These are phyloP conservation scores for Peronospora farinosa DNA, from an alignment of 352 stramenopile genomes.

Conservation along the genomic window DNA sequence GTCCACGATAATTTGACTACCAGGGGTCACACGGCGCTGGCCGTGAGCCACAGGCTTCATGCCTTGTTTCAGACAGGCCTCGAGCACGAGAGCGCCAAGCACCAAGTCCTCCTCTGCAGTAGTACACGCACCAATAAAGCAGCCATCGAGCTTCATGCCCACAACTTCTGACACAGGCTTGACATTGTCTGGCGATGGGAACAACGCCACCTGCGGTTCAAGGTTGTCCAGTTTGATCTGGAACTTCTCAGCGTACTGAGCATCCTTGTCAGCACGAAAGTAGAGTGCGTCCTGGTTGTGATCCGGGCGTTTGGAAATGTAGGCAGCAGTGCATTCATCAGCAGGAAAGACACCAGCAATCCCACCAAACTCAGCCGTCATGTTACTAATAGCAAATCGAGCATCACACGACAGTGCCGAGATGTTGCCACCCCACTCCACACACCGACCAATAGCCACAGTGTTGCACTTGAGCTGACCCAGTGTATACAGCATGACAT, in stretches of 20 bases:
- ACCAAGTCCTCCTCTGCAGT: constrained; percentile 81
- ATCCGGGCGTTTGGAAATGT: constrained; percentile 56
- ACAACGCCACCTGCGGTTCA: constrained; percentile 59
- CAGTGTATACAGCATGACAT: constrained; percentile 76
- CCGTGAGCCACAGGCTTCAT: constrained; percentile 31
- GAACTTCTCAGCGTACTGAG: constrained; percentile 62
- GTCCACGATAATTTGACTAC: constrained; percentile 57
- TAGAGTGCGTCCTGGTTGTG: constrained; percentile 79
- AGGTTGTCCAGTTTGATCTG: constrained; percentile 61
- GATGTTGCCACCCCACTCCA: constrained; percentile 69
- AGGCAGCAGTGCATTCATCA: constrained; percentile 65
- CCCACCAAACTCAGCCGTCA: constrained; percentile 77
- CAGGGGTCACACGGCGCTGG: constrained; percentile 64
- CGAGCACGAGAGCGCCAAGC: constrained; percentile 60
- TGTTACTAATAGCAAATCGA: constrained; percentile 77
- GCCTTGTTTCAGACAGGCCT: constrained; percentile 33
- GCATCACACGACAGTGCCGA: constrained; percentile 50
- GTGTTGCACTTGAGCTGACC: constrained; percentile 79
- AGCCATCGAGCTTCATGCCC: constrained; percentile 72
- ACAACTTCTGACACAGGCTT: constrained; percentile 1
- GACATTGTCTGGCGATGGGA: constrained; percentile 68
- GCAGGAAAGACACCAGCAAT: constrained; percentile 79
- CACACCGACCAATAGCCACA: constrained; percentile 69
- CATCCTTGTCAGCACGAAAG: constrained; percentile 67
- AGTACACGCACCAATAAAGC: constrained; percentile 79